These are phyloP conservation scores for Wickerhamiella azyma DNA, from an alignment of 805 yeast species.

Conservation along the genomic window DNA sequence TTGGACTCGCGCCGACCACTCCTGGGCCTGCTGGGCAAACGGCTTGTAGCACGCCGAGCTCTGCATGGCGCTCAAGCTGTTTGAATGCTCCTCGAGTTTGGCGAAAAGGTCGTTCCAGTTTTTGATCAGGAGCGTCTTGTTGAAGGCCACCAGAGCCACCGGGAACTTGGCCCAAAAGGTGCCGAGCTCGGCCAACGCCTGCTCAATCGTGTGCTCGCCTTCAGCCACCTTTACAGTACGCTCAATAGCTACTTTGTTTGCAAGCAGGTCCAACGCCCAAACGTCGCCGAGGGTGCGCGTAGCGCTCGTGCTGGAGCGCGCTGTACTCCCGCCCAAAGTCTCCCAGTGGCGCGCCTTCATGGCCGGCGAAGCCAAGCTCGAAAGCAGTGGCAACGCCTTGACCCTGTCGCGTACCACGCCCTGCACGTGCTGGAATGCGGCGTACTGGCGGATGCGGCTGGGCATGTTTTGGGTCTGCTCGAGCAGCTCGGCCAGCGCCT, in stretches of 20 bases:
- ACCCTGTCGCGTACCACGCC: slow-evolving; percentile 30
- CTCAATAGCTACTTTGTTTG: slow-evolving; percentile 35
- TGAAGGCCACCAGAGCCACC: slow-evolving; percentile 42
- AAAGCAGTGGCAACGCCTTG: slow-evolving; percentile 29
- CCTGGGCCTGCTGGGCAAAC: slow-evolving; percentile 44
- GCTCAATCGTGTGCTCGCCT: slow-evolving; percentile 56
- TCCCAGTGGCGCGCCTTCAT: slow-evolving; percentile 60
- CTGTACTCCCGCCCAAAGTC: slow-evolving; percentile 26
- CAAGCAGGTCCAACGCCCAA: slow-evolving; percentile 39
- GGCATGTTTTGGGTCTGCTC: slow-evolving; percentile 40
- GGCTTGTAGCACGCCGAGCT: slow-evolving; percentile 46
- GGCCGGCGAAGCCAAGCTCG: slow-evolving; percentile 40
- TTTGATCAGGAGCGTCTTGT: slow-evolving; percentile 41
- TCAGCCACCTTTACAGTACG: slow-evolving; percentile 48
- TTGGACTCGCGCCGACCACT: slow-evolving; percentile 45
- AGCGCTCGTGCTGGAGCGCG: not conserved
- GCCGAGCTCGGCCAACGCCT: slow-evolving; percentile 37
- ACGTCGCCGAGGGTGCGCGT: slow-evolving; percentile 43
- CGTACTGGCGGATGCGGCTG: slow-evolving; percentile 44
- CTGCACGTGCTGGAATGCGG: slow-evolving; percentile 53
- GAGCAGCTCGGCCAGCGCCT: slow-evolving; percentile 38
- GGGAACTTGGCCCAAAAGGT: slow-evolving; percentile 40
- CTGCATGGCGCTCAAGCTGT: slow-evolving; percentile 53
- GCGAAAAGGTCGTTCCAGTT: slow-evolving; percentile 57
- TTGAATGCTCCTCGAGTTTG: slow-evolving; percentile 45